Evolutionary conservation across 495 filamentous ascomycete species (phyloP), one percentile per base, ranked within the genome.

Genomic region (Opeltia flavorubescens): DNA sequence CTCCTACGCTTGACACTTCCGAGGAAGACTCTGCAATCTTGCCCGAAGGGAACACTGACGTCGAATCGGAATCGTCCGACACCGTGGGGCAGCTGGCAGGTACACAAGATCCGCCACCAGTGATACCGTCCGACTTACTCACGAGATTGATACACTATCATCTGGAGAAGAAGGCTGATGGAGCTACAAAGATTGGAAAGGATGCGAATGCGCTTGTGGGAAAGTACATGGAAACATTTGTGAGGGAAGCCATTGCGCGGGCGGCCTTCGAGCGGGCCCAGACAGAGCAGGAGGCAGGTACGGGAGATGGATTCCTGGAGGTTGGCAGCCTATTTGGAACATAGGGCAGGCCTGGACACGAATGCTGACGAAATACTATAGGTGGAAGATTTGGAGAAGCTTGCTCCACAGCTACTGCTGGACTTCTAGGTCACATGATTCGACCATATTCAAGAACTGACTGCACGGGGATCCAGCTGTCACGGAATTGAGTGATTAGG

Each of bases 161-260:
- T 61, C 94, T 94, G 55, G 70, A 70, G 50, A 41, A 41, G 21
- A 31, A 6, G 29, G 38, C 15, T 11, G 20, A 41, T 5, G 69
- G 80, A 46, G 58, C 69, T 17, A 75, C 76, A 45, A 72, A 81
- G 58, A 81, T 96, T 30, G 77, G 78, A 3, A 81, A 79, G 55
- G 83, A 88, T 42, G 93, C 91, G 15, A 79, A 88, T 59, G 67
- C 63, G 12, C 77, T 87, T 5, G 74, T 91, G 26, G 84, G 75
- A 3, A 86, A 82, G 65, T 96, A 96, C 58, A 74, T 95, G 58
- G 86, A 94, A 66, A 78, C 84, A 11, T 98, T 95, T 70, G 84
- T 95, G 47, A 71, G 84, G 51, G 91, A 98, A 66, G 87, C 88
- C 25, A 77, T 98, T 55, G 87, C 87, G 24, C 59, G 91, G 61